Conservation (phyloP, 1,139 yeast species). For the Suhomyces ambrosiae region DNA sequence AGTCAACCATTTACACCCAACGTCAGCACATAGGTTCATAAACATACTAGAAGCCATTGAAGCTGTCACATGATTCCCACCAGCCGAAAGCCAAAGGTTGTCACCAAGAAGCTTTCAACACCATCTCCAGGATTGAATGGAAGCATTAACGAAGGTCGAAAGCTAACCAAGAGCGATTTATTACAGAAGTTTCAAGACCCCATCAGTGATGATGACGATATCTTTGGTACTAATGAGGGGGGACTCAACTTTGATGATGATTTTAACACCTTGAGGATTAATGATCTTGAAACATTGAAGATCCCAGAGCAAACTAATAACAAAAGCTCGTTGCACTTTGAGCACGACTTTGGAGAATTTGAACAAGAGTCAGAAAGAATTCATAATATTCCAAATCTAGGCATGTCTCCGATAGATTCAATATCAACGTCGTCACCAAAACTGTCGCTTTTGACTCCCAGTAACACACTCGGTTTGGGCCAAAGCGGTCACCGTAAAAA, state of each 20-base stretch:
- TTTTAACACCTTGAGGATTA: constrained; percentile 29
- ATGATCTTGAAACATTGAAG: constrained; percentile 21
- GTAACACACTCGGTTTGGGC: constrained; percentile 10
- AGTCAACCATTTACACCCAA: neutral
- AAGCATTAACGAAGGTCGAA: constrained; percentile 5
- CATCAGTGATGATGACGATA: constrained; percentile 29
- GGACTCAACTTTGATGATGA: constrained; percentile 24
- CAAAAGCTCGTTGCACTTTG: constrained; percentile 10
- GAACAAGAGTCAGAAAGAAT: constrained; percentile 7
- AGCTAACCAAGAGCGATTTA: constrained; percentile 15
- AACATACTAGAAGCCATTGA: neutral
- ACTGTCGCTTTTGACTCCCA: constrained; percentile 17
- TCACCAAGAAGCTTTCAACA: constrained; percentile 16
- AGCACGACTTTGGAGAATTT: constrained; percentile 9
- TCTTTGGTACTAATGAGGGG: constrained; percentile 31
- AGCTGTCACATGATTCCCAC: constrained; percentile 14
- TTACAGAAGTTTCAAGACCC: constrained; percentile 19
- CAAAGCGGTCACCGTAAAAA: constrained; percentile 3
- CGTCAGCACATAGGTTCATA: neutral
- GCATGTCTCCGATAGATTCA: constrained; percentile 21
- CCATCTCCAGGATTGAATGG: constrained; percentile 18
- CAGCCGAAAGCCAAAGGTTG: constrained; percentile 14
- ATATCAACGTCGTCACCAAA: constrained; percentile 31
- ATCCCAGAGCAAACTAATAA: constrained; percentile 1
- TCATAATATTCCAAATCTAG: constrained; percentile 9